Base-by-base conservation (phyloP, 2,329 filamentous ascomycete species). In the Penicillium sp. region DNA sequence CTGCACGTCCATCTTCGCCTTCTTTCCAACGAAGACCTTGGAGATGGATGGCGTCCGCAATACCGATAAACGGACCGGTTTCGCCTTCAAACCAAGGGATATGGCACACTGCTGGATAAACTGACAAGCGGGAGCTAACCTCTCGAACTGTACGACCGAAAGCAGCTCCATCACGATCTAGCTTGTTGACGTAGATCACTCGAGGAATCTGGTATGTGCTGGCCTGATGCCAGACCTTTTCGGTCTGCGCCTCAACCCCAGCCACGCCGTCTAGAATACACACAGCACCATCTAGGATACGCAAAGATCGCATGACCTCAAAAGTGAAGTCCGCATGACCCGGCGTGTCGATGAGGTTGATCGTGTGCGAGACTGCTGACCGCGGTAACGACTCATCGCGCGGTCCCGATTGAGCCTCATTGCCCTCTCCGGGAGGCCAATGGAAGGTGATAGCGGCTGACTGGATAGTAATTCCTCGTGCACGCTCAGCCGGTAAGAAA, bases 291-390 rank as follows among this genome's bases (percentile, higher is more conserved):
- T 96, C 92, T 0, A 96, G 81, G 29, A 96, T 89, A 18, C 91
- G 87, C 6, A 97, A 79, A 28, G 93, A 97, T 11, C 94, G 86
- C 61, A 97, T 83, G 2, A 97, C 94, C 72, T 99, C 94, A 67
- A 97, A 97, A 0, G 93, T 92, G 66, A 99, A 99, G 71, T 99
- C 94, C 19, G 95, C 92, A 69, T 99, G 94, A 1, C 94, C 94
- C 2, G 94, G 94, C 0, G 94, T 97, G 71, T 99, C 94, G 56
- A 99, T 97, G 2, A 96, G 79, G 69, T 96, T 96, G 72, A 96
- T 87, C 5, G 87, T 90, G 70, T 93, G 86, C 1, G 84, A 72
- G 6, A 77, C 71, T 6, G 77, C 75, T 42, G 82, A 86, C 51
- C 76, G 77, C 7, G 84, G 74, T 77, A 77, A 46, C 68, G 65